These are phyloP conservation scores for Salvia miltiorrhiza DNA, from an alignment of 257 asterid species.

Conservation along the genomic window DNA sequence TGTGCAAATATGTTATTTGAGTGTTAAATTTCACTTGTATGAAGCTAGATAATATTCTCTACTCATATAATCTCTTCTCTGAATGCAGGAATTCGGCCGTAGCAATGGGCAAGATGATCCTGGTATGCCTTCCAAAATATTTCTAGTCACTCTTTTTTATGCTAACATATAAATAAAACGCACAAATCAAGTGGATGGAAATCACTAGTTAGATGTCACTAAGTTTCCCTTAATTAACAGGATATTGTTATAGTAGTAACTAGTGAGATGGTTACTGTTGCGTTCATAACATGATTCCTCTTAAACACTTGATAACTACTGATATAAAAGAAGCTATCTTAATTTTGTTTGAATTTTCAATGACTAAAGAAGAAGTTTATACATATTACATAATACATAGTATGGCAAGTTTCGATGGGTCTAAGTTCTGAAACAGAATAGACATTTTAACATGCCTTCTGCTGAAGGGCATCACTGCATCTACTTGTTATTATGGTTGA, in stretches of 20 bases:
- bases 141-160: not conserved
- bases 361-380: not conserved
- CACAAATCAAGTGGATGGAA: not conserved
- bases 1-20: not conserved
- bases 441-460: not conserved
- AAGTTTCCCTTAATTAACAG: not conserved
- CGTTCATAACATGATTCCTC: not conserved
- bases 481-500: not conserved
- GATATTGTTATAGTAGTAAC: not conserved
- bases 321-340: not conserved
- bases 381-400: too few species aligned
- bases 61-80: conserved; percentile 17
- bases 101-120: conserved; percentile 53
- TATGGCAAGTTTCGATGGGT: not conserved
- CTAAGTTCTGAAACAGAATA: not conserved
- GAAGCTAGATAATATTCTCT: not conserved
- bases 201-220: not conserved
- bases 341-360: not conserved
- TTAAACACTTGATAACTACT: not conserved
- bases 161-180: not conserved
- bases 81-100: conserved; percentile 48
- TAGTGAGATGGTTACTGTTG: not conserved
- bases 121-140: conserved; percentile 35
- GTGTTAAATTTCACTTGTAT: not conserved
- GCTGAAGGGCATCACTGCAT: not conserved